These are phyloP conservation scores for Amaranthus palmeri DNA, from an alignment of 148 eudicot genomes.

Conservation along the genomic window DNA sequence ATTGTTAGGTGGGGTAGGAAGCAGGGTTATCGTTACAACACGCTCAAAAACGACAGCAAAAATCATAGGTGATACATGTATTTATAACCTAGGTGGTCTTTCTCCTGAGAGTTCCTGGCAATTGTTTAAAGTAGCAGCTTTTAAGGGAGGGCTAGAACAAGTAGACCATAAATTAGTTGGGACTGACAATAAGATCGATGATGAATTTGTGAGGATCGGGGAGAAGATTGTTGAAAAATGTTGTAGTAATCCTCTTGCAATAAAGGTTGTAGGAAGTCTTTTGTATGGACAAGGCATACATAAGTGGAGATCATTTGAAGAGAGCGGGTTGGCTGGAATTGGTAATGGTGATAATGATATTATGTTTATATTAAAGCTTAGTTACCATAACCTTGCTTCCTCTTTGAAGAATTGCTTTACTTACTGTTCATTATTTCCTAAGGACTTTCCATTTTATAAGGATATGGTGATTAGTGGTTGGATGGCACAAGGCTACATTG, in stretches of 20 bases:
- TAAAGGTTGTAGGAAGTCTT: conserved; percentile 25
- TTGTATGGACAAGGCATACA: conserved; percentile 1
- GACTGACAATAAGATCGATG: neutral
- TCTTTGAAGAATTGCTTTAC: conserved; percentile 21
- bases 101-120: conserved; percentile 10
- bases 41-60: conserved; percentile 19
- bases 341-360: conserved; percentile 2
- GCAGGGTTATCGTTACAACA: conserved; percentile 26
- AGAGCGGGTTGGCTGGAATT: conserved; percentile 1
- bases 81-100: conserved; percentile 7
- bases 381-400: conserved; percentile 15
- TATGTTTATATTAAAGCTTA: conserved; percentile 20
- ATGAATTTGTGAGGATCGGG: conserved; percentile 19
- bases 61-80: neutral
- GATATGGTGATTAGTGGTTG: conserved; percentile 14
- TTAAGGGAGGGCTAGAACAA: neutral
- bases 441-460: neutral
- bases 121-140: conserved; percentile 18
- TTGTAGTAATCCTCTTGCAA: conserved; percentile 26
- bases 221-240: conserved; percentile 20
- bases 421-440: conserved; percentile 19
- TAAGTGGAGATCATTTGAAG: conserved; percentile 17
- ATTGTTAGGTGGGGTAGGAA: conserved; percentile 12
- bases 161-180: neutral
- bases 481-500: conserved; percentile 23